These are phyloP conservation scores for Orbilia blumenaviensis DNA, from an alignment of 2,329 filamentous ascomycete genomes.

Conservation along the genomic window DNA sequence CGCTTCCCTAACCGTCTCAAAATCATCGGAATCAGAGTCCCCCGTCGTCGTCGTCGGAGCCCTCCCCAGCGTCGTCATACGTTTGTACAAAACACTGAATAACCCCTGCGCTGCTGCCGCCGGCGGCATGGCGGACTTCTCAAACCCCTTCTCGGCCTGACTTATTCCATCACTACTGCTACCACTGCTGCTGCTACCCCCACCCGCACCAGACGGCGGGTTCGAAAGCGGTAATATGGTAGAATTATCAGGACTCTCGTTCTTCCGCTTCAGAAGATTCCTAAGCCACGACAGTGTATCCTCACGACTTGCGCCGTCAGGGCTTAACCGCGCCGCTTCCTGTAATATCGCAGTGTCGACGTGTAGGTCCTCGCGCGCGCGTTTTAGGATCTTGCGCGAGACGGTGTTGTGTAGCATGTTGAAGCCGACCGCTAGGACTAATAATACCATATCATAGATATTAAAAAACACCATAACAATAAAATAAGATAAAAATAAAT, in stretches of 20 bases:
- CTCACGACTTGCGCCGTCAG: constrained; percentile 22
- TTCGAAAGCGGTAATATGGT: constrained; percentile 37
- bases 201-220: too few relatives aligned
- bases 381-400: constrained; percentile 50
- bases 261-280: constrained; percentile 5
- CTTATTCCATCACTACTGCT: constrained; percentile 51
- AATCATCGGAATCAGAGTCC: constrained; percentile 55
- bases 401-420: constrained; percentile 64
- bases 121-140: constrained; percentile 7
- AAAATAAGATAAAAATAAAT: too few relatives aligned
- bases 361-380: constrained; percentile 42
- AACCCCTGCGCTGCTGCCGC: constrained; percentile 2
- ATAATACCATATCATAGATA: not conserved
- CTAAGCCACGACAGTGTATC: constrained; percentile 27
- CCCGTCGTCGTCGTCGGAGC: not conserved
- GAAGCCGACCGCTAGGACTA: constrained; percentile 66
- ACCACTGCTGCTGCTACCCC: constrained; percentile 52
- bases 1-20: constrained; percentile 48
- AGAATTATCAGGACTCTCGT: constrained; percentile 28
- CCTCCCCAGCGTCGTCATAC: constrained; percentile 32
- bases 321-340: constrained; percentile 35
- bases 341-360: constrained; percentile 47
- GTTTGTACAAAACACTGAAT: constrained; percentile 36
- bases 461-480: too few relatives aligned
- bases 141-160: constrained; percentile 23